Base-by-base conservation (phyloP, 1,284 basidiomycete genomes). In the Fereydounia khargensis region DNA sequence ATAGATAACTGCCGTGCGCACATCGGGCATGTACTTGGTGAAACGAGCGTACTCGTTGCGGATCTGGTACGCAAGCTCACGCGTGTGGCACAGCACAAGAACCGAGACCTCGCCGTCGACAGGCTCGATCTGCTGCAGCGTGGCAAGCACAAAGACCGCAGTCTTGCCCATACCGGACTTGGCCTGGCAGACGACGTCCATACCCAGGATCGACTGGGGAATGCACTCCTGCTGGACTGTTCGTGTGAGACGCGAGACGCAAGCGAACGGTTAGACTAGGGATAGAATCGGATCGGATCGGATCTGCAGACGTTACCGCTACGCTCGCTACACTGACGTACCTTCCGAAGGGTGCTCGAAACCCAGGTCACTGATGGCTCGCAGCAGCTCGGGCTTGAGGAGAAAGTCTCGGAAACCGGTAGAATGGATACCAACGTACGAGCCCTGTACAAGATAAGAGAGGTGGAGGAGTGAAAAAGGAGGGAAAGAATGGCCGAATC, bases 121-220 rank as follows among this genome's bases (percentile, higher is more conserved):
- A 40, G 95, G 92, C 78, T 99, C 95, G 65, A 99, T 84, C 79
- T 99, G 95, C 79, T 99, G 95, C 42, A 99, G 83, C 6, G 90
- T 94, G 43, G 95, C 92, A 58, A 97, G 84, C 63, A 99, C 95
- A 77, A 99, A 99, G 57, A 99, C 95, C 36, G 95, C 95, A 18
- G 95, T 99, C 82, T 99, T 99, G 78, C 95, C 95, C 81, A 98
- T 96, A 80, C 95, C 95, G 39, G 95, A 98, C 80, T 98, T 99
- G 68, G 95, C 95, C 81, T 99, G 95, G 79, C 95, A 99, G 43
- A 99, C 84, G 40, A 98, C 94, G 76, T 99, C 95, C 89, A 97
- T 98, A 61, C 95, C 94, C 42, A 99, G 84, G 67, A 99, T 95
- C 51, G 95, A 94, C 81, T 99, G 95, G 43, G 95, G 95, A 68